Conservation (phyloP, 345 rosid genomes). For the Excoecaria cochinchinensis region DNA sequence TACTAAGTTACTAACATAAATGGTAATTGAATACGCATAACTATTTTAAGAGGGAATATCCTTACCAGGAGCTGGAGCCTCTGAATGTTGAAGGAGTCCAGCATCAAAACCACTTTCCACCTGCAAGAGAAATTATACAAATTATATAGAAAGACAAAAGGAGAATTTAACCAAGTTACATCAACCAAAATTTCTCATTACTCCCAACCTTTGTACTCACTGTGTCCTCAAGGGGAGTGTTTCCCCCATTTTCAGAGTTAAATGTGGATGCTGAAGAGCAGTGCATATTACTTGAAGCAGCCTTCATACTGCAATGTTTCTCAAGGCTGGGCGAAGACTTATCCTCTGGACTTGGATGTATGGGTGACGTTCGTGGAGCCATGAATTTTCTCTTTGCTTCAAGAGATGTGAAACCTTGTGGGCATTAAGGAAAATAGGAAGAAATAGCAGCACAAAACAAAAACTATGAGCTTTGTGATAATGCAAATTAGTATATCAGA, state of each 20-base stretch:
- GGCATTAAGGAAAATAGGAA: slow-evolving; percentile 43
- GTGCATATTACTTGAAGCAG: slow-evolving; percentile 34
- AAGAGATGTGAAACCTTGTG: slow-evolving; percentile 72
- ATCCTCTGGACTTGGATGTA: slow-evolving; percentile 38
- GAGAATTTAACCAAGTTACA: slow-evolving; percentile 8
- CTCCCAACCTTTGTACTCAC: slow-evolving; percentile 40
- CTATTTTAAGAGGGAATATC: slow-evolving; percentile 4
- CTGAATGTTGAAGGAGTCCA: slow-evolving; percentile 26
- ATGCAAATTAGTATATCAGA: not conserved
- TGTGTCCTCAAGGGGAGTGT: slow-evolving; percentile 21
- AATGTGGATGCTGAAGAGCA: slow-evolving; percentile 21
- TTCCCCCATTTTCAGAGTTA: slow-evolving; percentile 19
- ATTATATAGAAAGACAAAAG: slow-evolving; percentile 1
- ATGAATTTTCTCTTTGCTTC: slow-evolving; percentile 79
- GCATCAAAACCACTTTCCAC: slow-evolving; percentile 35
- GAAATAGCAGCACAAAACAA: not conserved
- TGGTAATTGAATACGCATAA: not conserved
- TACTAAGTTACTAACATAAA: not conserved
- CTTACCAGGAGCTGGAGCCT: slow-evolving; percentile 39
- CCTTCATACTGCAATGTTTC: slow-evolving; percentile 26
- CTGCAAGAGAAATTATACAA: slow-evolving; percentile 34
- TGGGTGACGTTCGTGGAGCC: slow-evolving; percentile 59
- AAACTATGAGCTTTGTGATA: not conserved
- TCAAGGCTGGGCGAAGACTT: slow-evolving; percentile 36
- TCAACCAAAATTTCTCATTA: slow-evolving; percentile 12